These are phyloP conservation scores for Aschersonia sp. DNA, from an alignment of 2,329 filamentous ascomycete genomes.

Conservation along the genomic window DNA sequence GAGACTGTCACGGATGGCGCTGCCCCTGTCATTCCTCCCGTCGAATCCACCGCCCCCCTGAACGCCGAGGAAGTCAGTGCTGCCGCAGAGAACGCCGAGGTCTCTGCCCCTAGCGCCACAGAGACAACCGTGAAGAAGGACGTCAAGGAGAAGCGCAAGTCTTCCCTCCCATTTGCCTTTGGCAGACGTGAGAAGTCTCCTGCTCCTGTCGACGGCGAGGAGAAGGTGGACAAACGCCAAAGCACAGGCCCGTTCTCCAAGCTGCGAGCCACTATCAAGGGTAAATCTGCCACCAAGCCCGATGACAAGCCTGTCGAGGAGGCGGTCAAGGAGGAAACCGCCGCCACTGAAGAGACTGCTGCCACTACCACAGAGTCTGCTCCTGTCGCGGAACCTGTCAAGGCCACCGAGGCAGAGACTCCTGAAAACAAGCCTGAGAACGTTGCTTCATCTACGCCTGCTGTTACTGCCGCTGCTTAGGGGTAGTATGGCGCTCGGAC, in stretches of 20 bases:
- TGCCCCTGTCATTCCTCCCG: constrained; percentile 44
- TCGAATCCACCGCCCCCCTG: constrained; percentile 41
- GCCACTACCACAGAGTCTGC: constrained; percentile 11
- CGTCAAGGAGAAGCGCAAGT: constrained; percentile 71
- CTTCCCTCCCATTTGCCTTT: constrained; percentile 59
- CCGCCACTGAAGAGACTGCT: constrained; percentile 14
- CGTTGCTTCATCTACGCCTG: constrained; percentile 26
- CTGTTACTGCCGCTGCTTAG: constrained; percentile 38
- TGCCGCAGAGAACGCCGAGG: constrained; percentile 32
- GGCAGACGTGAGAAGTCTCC: constrained; percentile 61
- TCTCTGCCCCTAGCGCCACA: constrained; percentile 22
- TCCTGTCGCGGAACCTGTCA: constrained; percentile 9
- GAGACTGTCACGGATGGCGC: constrained; percentile 30
- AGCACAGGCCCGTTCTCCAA: constrained; percentile 38
- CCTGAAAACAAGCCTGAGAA: constrained; percentile 25
- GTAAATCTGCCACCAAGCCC: constrained; percentile 26
- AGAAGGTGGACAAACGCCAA: constrained; percentile 15
- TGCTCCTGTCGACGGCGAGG: constrained; percentile 46
- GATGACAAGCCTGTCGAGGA: constrained; percentile 25
- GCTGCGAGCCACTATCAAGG: constrained; percentile 42
- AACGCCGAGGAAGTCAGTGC: constrained; percentile 41
- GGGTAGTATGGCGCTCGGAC: constrained; percentile 3
- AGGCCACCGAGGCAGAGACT: constrained; percentile 17
- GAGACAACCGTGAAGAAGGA: constrained; percentile 46
- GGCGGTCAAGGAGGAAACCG: constrained; percentile 17